Evolutionary conservation across 768 basidiomycete species (phyloP).

Genomic region (Xerocomellus amylosporus): DNA sequence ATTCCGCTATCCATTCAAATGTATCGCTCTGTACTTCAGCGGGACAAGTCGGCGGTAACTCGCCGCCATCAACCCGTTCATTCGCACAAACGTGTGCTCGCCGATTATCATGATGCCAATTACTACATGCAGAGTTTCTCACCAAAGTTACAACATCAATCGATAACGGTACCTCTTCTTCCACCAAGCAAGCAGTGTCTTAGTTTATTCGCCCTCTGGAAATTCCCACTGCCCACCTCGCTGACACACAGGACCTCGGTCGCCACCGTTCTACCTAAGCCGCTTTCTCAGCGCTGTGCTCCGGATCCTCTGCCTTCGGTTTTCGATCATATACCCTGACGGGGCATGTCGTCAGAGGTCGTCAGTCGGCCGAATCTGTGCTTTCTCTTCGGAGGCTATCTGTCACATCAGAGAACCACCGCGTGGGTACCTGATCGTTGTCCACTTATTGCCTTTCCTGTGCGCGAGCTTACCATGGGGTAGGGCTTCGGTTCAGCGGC

Average conservation of each 20-base stretch:
- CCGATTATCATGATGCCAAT: background rate
- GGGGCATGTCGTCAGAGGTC: background rate
- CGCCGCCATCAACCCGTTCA: background rate
- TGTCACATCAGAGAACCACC: background rate
- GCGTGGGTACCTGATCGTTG: background rate
- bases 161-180: background rate
- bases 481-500: background rate
- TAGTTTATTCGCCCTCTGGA: background rate
- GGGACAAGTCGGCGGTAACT: conserved; percentile 10
- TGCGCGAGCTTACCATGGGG: background rate
- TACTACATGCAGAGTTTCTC: background rate
- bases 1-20: background rate
- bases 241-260: conserved; percentile 1
- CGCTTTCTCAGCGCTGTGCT: conserved; percentile 3
- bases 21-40: background rate
- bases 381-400: background rate
- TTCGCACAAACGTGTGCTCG: conserved; percentile 9
- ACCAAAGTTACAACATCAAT: background rate
- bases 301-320: background rate
- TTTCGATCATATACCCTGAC: background rate
- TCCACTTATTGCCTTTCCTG: background rate
- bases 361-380: background rate
- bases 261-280: background rate
- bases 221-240: background rate
- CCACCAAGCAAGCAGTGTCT: background rate